These are phyloP conservation scores for Isatis tinctoria DNA, from an alignment of 345 rosid genomes.

Conservation along the genomic window DNA sequence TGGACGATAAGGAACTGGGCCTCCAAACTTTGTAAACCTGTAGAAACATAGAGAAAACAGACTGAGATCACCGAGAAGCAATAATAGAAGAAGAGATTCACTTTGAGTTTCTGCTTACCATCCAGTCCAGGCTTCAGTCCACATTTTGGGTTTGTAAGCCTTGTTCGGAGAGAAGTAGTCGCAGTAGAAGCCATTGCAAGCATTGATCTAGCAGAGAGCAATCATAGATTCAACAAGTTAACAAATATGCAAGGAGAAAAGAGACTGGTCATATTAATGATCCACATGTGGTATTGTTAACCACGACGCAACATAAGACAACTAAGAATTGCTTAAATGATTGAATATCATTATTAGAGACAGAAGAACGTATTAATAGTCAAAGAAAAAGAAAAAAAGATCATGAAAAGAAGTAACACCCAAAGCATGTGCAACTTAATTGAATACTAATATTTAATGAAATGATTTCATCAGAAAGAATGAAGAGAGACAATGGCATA, in stretches of 20 bases:
- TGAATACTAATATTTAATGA: conserved; percentile 18
- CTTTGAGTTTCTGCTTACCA: conserved; percentile 51
- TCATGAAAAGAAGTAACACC: conserved; percentile 21
- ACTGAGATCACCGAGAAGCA: neutral
- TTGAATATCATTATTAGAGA: conserved; percentile 9
- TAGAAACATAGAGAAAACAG: neutral
- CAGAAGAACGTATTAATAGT: neutral
- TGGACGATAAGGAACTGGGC: conserved; percentile 86
- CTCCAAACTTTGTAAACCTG: conserved; percentile 98
- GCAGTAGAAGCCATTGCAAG: conserved; percentile 98
- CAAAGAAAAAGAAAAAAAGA: neutral
- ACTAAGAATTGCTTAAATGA: conserved; percentile 11
- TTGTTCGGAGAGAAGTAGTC: conserved; percentile 97
- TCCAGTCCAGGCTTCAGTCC: conserved; percentile 99
- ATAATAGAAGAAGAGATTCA: neutral
- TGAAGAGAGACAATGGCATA: conserved; percentile 20
- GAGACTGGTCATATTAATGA: neutral
- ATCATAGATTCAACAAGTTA: conserved; percentile 9
- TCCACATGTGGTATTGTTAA: conserved; percentile 20
- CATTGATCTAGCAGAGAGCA: conserved; percentile 55
- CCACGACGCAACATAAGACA: neutral
- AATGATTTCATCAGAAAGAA: conserved; percentile 7
- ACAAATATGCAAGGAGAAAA: conserved; percentile 1
- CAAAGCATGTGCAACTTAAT: conserved; percentile 21
- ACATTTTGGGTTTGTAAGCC: conserved; percentile 93